Conservation (phyloP, 805 yeast genomes). For the Wickerhamiella bombiphila region DNA sequence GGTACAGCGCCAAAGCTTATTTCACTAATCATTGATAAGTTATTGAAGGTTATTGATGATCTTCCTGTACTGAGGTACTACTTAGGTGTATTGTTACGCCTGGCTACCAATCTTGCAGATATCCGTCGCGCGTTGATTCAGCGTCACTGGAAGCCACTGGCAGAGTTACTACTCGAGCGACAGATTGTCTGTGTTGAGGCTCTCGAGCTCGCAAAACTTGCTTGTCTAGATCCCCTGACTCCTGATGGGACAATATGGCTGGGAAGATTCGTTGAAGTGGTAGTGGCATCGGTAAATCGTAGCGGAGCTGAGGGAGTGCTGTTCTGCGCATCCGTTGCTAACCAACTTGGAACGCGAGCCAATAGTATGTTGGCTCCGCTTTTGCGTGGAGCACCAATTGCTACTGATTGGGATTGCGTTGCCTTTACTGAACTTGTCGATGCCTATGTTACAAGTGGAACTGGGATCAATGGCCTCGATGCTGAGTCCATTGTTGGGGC, state of each 20-base stretch:
- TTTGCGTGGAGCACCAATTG: background rate
- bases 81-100: slow-evolving; percentile 36
- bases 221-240: slow-evolving; percentile 8
- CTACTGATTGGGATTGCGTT: slow-evolving; percentile 13
- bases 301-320: slow-evolving; percentile 8
- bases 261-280: slow-evolving; percentile 7
- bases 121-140: slow-evolving; percentile 5
- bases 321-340: background rate
- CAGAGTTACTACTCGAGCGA: slow-evolving; percentile 6
- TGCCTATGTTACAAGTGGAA: slow-evolving; percentile 4
- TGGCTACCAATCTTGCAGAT: slow-evolving; percentile 19
- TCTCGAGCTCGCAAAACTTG: slow-evolving; percentile 10
- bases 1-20: slow-evolving; percentile 51
- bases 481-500: background rate
- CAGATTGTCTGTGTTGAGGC: slow-evolving; percentile 1
- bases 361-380: background rate
- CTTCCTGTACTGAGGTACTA: slow-evolving; percentile 49
- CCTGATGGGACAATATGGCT: slow-evolving; percentile 13
- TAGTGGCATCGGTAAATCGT: slow-evolving; percentile 1
- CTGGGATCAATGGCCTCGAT: slow-evolving; percentile 4
- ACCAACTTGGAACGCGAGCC: no score
- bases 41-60: slow-evolving; percentile 35
- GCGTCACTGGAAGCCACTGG: background rate
- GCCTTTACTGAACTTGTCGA: slow-evolving; percentile 7
- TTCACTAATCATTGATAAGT: slow-evolving; percentile 34